Conservation (phyloP, 2,329 filamentous ascomycete genomes). For the Neurospora sp. region DNA sequence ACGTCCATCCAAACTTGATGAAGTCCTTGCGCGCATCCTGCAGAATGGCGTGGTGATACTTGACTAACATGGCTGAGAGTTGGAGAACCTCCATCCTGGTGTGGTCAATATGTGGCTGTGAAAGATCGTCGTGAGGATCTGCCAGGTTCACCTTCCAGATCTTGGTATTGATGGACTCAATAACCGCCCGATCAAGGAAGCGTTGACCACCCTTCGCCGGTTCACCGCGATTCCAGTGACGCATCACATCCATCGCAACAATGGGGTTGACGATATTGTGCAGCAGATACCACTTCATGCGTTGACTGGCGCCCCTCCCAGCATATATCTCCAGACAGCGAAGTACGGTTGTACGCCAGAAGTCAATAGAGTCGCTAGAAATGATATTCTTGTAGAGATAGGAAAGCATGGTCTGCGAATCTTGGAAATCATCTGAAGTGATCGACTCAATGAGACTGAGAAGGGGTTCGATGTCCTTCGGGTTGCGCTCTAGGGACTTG, state of each 20-base stretch:
- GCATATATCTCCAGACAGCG: slow-evolving; percentile 84
- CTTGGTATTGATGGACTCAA: slow-evolving; percentile 82
- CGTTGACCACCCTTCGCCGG: slow-evolving; percentile 46
- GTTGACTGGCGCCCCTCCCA: slow-evolving; percentile 67
- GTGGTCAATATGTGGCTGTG: slow-evolving; percentile 82
- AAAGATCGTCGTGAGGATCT: slow-evolving; percentile 72
- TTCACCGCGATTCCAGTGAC: slow-evolving; percentile 57
- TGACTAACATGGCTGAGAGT: slow-evolving; percentile 86
- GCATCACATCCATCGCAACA: slow-evolving; percentile 90
- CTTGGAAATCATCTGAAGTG: slow-evolving; percentile 72
- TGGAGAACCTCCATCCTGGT: slow-evolving; percentile 94
- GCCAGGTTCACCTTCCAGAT: slow-evolving; percentile 86
- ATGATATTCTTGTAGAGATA: slow-evolving; percentile 85
- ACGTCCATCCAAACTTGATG: slow-evolving; percentile 98
- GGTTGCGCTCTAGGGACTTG: slow-evolving; percentile 63
- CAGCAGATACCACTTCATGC: slow-evolving; percentile 85
- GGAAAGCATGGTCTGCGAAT: slow-evolving; percentile 62
- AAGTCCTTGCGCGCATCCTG: slow-evolving; percentile 94
- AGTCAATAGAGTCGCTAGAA: slow-evolving; percentile 72
- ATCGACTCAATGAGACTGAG: slow-evolving; percentile 78
- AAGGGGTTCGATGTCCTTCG: slow-evolving; percentile 70
- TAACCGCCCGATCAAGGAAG: slow-evolving; percentile 77
- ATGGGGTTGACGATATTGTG: slow-evolving; percentile 93
- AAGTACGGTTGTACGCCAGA: slow-evolving; percentile 72
- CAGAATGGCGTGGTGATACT: slow-evolving; percentile 81